phyloP scores from a whole-genome alignment of 805 yeast genomes.

The Jamesozyma piceae region DNA sequence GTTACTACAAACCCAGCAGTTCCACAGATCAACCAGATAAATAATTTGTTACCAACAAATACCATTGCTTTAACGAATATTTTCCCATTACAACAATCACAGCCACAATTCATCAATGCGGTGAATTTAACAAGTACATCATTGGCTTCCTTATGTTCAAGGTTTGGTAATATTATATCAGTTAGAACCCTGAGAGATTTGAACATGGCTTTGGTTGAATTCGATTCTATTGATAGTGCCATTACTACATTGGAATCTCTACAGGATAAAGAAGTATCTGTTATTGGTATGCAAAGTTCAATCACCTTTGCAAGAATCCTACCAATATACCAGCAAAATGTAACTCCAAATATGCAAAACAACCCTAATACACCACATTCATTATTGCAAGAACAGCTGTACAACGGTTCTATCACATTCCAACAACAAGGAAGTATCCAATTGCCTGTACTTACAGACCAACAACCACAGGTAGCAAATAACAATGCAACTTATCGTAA shows the following conservation, averaged over 20 bases:
- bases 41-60: constrained; percentile 64
- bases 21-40: constrained; percentile 65
- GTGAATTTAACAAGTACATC: constrained; percentile 37
- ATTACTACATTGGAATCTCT: constrained; percentile 70
- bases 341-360: background rate
- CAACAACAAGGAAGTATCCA: constrained; percentile 27
- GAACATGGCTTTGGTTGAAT: constrained; percentile 58
- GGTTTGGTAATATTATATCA: constrained; percentile 52
- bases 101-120: constrained; percentile 41
- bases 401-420: constrained; percentile 24
- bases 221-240: constrained; percentile 62
- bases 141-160: constrained; percentile 47
- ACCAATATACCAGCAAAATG: constrained; percentile 26
- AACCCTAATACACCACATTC: constrained; percentile 15
- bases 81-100: constrained; percentile 34
- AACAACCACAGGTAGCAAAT: constrained; percentile 4
- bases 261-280: constrained; percentile 66
- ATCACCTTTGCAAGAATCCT: constrained; percentile 77
- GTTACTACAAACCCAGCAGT: constrained; percentile 60
- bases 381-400: constrained; percentile 26
- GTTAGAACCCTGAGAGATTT: constrained; percentile 49
- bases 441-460: constrained; percentile 18
- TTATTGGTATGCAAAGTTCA: constrained; percentile 63
- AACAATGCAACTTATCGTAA: constrained; percentile 5
- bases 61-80: constrained; percentile 71